These are phyloP conservation scores for Pichia sp. DNA, from an alignment of 1,139 yeast species.

Conservation along the genomic window DNA sequence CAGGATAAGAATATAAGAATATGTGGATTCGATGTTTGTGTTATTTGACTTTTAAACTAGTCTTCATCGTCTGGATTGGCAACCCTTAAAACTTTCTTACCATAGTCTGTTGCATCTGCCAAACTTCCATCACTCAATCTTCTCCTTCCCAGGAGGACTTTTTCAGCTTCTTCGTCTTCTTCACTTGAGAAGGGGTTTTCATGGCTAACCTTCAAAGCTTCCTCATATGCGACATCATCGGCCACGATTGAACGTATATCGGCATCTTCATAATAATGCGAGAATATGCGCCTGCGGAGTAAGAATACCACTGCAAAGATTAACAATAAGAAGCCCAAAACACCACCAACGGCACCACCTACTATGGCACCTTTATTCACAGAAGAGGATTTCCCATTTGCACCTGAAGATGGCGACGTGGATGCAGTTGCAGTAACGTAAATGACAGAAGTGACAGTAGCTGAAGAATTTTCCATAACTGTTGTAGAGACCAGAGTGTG, in stretches of 20 bases:
- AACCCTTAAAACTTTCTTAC: constrained; percentile 64
- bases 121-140: constrained; percentile 67
- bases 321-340: constrained; percentile 39
- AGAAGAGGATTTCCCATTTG: constrained; percentile 13
- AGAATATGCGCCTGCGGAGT: constrained; percentile 38
- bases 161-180: constrained; percentile 21
- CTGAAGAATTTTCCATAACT: constrained; percentile 16
- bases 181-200: constrained; percentile 28
- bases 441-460: constrained; percentile 22
- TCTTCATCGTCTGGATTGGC: constrained; percentile 67
- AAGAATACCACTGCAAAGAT: constrained; percentile 41
- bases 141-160: constrained; percentile 58
- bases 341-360: constrained; percentile 70
- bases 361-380: constrained; percentile 47
- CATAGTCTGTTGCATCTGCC: constrained; percentile 74
- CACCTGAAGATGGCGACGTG: constrained; percentile 11
- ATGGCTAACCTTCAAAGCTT: constrained; percentile 31
- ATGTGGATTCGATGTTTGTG: no score
- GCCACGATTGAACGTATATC: constrained; percentile 48
- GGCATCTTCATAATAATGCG: constrained; percentile 42
- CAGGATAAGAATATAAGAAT: no score
- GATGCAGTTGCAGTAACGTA: constrained; percentile 21
- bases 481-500: constrained; percentile 22
- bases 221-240: constrained; percentile 51
- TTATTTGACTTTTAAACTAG: no score